Conservation (phyloP, 768 basidiomycete species). For the Russula dissimulans region DNA sequence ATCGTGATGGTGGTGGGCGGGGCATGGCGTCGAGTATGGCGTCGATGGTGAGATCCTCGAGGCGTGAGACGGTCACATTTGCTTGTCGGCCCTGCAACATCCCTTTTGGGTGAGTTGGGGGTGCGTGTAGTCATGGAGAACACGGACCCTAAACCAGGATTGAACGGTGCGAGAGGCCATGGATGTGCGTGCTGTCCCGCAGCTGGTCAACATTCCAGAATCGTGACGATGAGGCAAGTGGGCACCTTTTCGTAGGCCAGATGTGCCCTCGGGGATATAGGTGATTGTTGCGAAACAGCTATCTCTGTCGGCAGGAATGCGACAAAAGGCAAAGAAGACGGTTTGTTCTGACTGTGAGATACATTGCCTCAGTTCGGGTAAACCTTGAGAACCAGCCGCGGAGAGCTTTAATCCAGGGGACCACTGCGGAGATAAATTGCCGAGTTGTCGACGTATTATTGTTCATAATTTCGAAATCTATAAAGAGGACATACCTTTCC, state of each 20-base stretch:
- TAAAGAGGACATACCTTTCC: slow-evolving; percentile 9
- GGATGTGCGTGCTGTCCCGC: slow-evolving; percentile 10
- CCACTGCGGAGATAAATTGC: slow-evolving; percentile 8
- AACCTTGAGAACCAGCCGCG: slow-evolving; percentile 16
- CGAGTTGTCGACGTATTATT: background rate
- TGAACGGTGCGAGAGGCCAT: slow-evolving; percentile 15
- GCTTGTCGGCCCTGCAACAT: slow-evolving; percentile 9
- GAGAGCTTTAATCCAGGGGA: slow-evolving; percentile 10
- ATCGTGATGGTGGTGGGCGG: background rate
- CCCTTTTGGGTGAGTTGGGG: background rate
- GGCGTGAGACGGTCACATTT: slow-evolving; percentile 7
- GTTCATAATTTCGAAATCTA: background rate
- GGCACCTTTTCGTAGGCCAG: slow-evolving; percentile 13
- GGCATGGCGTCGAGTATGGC: slow-evolving; percentile 13
- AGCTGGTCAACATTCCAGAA: background rate
- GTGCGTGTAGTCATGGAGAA: background rate
- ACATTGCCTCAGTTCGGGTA: slow-evolving; percentile 8
- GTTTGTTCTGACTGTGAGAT: slow-evolving; percentile 7
- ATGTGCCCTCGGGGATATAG: slow-evolving; percentile 15
- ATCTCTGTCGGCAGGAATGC: slow-evolving; percentile 1
- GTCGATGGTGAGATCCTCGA: slow-evolving; percentile 4
- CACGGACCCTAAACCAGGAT: slow-evolving; percentile 17
- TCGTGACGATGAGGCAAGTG: background rate
- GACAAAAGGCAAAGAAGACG: slow-evolving; percentile 12
- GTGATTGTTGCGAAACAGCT: slow-evolving; percentile 11